Evolutionary conservation across 352 stramenopile genomes (phyloP), one percentile per base, ranked within the genome.

Genomic region (Globisporangium cystogenes): DNA sequence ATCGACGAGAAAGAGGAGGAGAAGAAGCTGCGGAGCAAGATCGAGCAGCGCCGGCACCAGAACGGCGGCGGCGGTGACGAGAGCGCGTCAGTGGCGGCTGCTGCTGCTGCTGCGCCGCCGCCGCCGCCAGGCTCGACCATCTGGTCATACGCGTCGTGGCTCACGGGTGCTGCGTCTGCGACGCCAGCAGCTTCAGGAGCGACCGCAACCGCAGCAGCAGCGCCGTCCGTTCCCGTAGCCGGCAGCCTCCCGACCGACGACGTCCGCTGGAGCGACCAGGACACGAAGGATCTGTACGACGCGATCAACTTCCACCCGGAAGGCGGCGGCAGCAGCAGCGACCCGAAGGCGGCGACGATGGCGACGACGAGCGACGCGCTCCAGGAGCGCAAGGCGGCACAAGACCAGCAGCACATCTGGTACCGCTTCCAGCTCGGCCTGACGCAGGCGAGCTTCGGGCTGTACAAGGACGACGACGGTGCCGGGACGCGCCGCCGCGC

Each of bases 231-330:
- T 21, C 24, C 14, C 21, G 49, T 10, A 37, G 41, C 20, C n/a
- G 39, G 18, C 7, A 43, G 8, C 15, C 44, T 48, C 14, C n/a
- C 26, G 41, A 42, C 14, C 33, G 57, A 79, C 42, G 78, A 90
- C 35, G 68, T 90, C 4, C 73, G 80, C 53, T 93, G 82, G 82
- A 93, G 77, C 54, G 80, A 94, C n/a, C 72, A 91, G 57, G 84
- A 94, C 48, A 89, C 76, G 7, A 85, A 89, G 48, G 68, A 82
- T 33, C 54, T 94, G 3, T 94, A 87, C 35, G 74, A 85, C 20
- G 82, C 82, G 8, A 94, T 94, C 44, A 70, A 94, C 57, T 94
- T 87, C 40, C 67, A 90, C 54, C 84, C 84, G 1, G 65, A 75
- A 2, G 48, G 79, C 11, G 36, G 10, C 6, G 53, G 33, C 33